Base-by-base conservation (phyloP, 2,329 filamentous ascomycete genomes). In the Colletotrichum lini region DNA sequence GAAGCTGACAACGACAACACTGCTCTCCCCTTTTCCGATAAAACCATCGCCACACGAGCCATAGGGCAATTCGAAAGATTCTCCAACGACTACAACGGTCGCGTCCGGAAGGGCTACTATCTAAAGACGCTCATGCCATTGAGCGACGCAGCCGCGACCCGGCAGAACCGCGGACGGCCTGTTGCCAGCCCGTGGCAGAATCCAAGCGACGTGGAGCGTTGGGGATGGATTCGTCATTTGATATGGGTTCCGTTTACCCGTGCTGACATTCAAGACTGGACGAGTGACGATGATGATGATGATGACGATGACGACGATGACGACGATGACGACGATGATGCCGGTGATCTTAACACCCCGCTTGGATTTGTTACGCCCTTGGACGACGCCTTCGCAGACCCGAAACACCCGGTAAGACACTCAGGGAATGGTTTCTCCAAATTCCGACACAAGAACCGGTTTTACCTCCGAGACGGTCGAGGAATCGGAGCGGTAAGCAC, bases 131-230 rank as follows among this genome's bases (percentile, higher is more conserved):
- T 52, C 9, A 12, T 52, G 9, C 21, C 21, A 13, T 12, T 52
- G 9, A 16, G 4, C 49, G 21, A 26, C 13, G 13, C 23, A 0
- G 21, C 3, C 3, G 49, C 49, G 5, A 4, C 21, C 2, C 49
- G 3, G 5, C 3, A 2, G 10, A 47, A 52, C 49, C 1, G 4
- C 2, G 21, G 49, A 2, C 1, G 0, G 2, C 1, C 49, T 52
- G 49, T 52, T 13, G 15, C 26, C 16, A 53, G 50, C 50, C 26
- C 50, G 5, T 53, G 2, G 1, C 50, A 53, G 26, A 26, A 53
- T 26, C 13, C 26, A 1, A 3, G 9, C 23, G 4, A 2, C 2
- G n/a, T n/a, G 4, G 18, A 7, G 5, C 8, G 13, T 18, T 53
- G 23, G 50, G 50, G 50, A 53, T 53, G 50, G 50, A 2, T 21